Base-by-base conservation (phyloP, 495 filamentous ascomycete species). In the Massariosphaeria phaeospora region DNA sequence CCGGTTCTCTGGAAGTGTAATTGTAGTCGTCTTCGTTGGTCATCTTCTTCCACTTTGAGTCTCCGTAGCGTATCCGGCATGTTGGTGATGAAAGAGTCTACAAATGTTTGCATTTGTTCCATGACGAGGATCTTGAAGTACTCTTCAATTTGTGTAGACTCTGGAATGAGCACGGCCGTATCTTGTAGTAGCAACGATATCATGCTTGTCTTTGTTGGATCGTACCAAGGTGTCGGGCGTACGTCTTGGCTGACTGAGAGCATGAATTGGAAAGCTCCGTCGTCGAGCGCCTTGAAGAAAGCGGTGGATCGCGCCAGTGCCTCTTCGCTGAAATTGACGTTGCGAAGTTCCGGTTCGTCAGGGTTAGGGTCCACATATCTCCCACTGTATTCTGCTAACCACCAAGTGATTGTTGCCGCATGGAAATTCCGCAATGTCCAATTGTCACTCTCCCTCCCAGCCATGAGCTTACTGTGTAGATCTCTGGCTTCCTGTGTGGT, bases 241-340 rank as follows among this genome's bases (percentile, higher is more conserved):
- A 90, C 77, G 54, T 90, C 87, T 30, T 88, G 83, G 53, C 89
- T 84, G 27, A 94, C 76, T 1, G 89, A 82, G 17, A 99, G 76
- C 60, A 95, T 79, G 63, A 95, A 93, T 60, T 97, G 88, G 56
- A 99, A 84, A 33, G 87, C 93, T 6, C 90, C 91, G 57, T 96
- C 89, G 51, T 88, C 85, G 4, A 97, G 73, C n/a, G 84, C 80
- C 35, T 84, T 79, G 52, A 81, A 71, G 61, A 95, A 93, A 45
- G 82, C 74, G 52, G 81, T 81, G 3, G 82, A 80, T 36, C 86
- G 81, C 54, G 80, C 75, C 34, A 80, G 78, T 21, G 82, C 80
- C 67, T 93, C 89, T 27, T 75, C 76, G 41, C 81, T 77, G 5
- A 80, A 68, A 54, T 85, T 78, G 57, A 79, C 73, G 0, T 75